Evolutionary conservation across 1,284 basidiomycete genomes (phyloP).

Genomic region (Moniliophthora roreri): DNA sequence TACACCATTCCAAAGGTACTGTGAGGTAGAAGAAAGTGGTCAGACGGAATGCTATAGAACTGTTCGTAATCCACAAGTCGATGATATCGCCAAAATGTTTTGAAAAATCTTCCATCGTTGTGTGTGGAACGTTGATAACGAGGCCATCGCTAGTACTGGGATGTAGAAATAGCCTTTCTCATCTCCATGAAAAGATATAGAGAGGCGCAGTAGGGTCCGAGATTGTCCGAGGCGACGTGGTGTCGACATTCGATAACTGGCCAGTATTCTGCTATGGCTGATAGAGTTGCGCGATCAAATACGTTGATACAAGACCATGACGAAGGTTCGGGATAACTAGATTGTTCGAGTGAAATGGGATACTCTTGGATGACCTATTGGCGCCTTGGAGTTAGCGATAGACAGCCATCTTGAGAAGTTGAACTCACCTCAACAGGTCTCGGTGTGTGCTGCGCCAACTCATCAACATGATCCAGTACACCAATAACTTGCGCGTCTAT

Average conservation of each 20-base stretch:
- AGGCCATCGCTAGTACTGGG: neutral
- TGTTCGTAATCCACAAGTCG: constrained; percentile 48
- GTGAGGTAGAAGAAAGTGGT: too few species aligned
- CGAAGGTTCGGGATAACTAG: constrained; percentile 53
- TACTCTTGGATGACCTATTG: constrained; percentile 59
- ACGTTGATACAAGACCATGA: constrained; percentile 56
- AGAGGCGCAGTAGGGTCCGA: constrained; percentile 46
- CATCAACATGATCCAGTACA: constrained; percentile 63
- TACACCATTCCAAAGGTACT: constrained; percentile 58
- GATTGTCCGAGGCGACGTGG: constrained; percentile 47
- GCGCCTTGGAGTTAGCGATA: neutral
- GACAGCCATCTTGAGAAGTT: too few species aligned
- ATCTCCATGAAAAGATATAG: constrained; percentile 63
- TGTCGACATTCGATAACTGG: constrained; percentile 59
- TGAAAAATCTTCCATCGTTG: too few species aligned
- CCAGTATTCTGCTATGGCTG: constrained; percentile 57
- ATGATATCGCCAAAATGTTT: too few species aligned
- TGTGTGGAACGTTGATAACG: constrained; percentile 2
- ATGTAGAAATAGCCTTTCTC: constrained; percentile 42
- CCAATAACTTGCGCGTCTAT: constrained; percentile 74
- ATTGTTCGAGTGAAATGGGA: constrained; percentile 44
- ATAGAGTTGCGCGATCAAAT: constrained; percentile 42
- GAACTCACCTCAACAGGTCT: constrained; percentile 68
- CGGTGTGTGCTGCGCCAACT: constrained; percentile 60
- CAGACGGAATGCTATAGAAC: too few species aligned